These are phyloP conservation scores for Vitis hybrid DNA, from an alignment of 177 flowering plant species.

Conservation along the genomic window DNA sequence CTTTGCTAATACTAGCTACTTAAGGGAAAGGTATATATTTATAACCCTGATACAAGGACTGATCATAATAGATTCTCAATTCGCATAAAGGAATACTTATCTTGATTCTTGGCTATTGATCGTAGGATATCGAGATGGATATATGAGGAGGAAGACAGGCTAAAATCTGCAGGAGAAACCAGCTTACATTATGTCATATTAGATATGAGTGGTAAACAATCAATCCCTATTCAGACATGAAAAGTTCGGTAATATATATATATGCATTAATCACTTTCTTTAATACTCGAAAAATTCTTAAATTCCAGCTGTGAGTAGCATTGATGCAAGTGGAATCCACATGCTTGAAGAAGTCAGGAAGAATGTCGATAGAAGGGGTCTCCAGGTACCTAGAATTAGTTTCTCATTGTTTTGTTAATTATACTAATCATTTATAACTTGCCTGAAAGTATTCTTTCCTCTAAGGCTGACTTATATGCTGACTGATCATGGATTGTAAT, in stretches of 20 bases:
- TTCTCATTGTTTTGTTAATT: not conserved
- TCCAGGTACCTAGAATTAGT: conserved; percentile 38
- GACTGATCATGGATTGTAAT: too few relatives aligned
- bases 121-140: conserved; percentile 71
- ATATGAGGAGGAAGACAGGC: conserved; percentile 68
- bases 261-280: not conserved
- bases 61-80: too few relatives aligned
- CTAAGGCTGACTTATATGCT: too few relatives aligned
- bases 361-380: conserved; percentile 38
- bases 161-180: conserved; percentile 38
- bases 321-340: conserved; percentile 77
- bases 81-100: not conserved
- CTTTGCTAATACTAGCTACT: conserved; percentile 73
- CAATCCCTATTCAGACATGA: not conserved
- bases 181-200: conserved; percentile 62
- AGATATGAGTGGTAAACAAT: conserved; percentile 57
- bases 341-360: conserved; percentile 68
- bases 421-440: too few relatives aligned
- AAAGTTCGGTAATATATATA: not conserved
- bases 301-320: conserved; percentile 60
- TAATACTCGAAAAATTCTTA: too few relatives aligned
- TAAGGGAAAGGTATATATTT: conserved; percentile 67
- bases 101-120: not conserved
- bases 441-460: too few relatives aligned
- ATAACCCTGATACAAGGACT: too few relatives aligned